Evolutionary conservation across 257 asterid species (phyloP).

Genomic region (Fraxinus pennsylvanica): DNA sequence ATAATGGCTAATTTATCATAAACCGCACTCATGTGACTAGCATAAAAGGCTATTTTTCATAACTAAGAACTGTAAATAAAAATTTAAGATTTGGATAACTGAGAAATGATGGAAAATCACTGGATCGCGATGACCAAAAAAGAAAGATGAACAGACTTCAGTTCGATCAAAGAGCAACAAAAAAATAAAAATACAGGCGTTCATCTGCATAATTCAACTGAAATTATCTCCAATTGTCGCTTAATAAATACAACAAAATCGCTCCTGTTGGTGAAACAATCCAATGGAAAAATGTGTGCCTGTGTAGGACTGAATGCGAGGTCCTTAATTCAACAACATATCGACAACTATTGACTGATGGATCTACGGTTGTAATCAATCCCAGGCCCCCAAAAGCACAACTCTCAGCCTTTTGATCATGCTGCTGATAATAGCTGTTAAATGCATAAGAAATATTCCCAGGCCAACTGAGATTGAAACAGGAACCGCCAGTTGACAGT

Average conservation of each 20-base stretch:
- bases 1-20: too few species aligned
- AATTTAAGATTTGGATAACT: too few species aligned
- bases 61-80: not conserved
- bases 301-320: constrained; percentile 36
- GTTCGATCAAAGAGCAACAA: not conserved
- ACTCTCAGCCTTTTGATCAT: constrained; percentile 59
- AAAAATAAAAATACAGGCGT: not conserved
- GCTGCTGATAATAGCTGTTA: constrained; percentile 78
- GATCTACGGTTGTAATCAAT: constrained; percentile 80
- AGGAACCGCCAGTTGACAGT: constrained; percentile 61
- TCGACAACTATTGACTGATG: constrained; percentile 64
- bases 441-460: constrained; percentile 77
- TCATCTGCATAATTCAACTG: not conserved
- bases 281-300: constrained; percentile 29
- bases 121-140: not conserved
- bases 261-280: constrained; percentile 28
- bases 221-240: constrained; percentile 23
- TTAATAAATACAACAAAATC: constrained; percentile 38
- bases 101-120: not conserved
- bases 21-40: not conserved
- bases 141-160: not conserved
- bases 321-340: constrained; percentile 55
- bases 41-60: not conserved
- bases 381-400: constrained; percentile 78
- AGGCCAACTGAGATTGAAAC: constrained; percentile 75